phyloP scores from a whole-genome alignment of 2,329 filamentous ascomycete species.

The Fusarium sp. region DNA sequence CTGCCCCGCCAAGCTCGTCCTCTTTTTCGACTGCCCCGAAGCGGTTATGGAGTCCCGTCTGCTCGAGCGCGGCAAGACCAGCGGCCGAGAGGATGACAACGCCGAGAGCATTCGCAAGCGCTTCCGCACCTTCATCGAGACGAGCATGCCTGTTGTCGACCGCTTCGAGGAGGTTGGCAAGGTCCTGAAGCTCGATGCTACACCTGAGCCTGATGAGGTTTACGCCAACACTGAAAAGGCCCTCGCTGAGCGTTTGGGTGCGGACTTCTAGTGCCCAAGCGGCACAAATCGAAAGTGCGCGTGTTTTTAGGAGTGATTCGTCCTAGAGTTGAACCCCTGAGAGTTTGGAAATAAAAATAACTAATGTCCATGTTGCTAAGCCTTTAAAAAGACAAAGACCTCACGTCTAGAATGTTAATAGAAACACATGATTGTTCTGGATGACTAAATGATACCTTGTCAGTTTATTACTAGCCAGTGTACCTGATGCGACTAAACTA shows the following conservation, averaged over 20 bases:
- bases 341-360: slow-evolving; percentile 26
- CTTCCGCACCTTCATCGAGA: slow-evolving; percentile 93
- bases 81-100: slow-evolving; percentile 92
- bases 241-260: slow-evolving; percentile 64
- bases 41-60: slow-evolving; percentile 86
- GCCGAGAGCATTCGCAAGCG: slow-evolving; percentile 95
- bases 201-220: slow-evolving; percentile 73
- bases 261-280: slow-evolving; percentile 45
- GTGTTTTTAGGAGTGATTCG: slow-evolving; percentile 32
- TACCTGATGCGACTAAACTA: background rate
- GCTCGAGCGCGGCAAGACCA: slow-evolving; percentile 91
- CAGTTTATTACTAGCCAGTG: background rate
- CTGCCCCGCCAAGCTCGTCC: slow-evolving; percentile 83
- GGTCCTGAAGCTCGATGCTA: slow-evolving; percentile 85
- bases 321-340: slow-evolving; percentile 28
- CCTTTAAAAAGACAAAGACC: slow-evolving; percentile 23
- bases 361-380: slow-evolving; percentile 26
- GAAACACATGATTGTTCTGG: slow-evolving; percentile 15
- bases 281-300: slow-evolving; percentile 20
- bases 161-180: slow-evolving; percentile 81
- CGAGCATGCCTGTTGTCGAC: slow-evolving; percentile 96
- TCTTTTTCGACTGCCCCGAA: slow-evolving; percentile 96
- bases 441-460: background rate
- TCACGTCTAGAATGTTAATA: slow-evolving; percentile 17
- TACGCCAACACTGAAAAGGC: slow-evolving; percentile 66